These are phyloP conservation scores for Laguncularia racemosa DNA, from an alignment of 345 rosid species.

Conservation along the genomic window DNA sequence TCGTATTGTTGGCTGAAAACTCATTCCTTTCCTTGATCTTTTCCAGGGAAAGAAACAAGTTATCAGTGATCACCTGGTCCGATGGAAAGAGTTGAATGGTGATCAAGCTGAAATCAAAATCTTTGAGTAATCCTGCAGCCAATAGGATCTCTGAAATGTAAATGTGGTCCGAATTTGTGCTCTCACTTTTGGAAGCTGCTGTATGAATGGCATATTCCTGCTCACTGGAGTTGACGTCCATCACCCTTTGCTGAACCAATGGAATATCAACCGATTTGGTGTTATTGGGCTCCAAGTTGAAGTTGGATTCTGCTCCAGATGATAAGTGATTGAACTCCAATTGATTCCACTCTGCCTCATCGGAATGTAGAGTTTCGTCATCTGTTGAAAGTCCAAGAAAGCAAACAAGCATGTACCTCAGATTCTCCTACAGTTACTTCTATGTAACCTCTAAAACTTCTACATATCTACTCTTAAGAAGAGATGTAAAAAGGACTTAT, in stretches of 20 bases:
- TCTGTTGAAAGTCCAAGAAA: constrained; percentile 27
- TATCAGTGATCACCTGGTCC: constrained; percentile 45
- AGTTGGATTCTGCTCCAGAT: constrained; percentile 21
- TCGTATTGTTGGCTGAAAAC: constrained; percentile 18
- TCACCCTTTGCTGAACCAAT: constrained; percentile 7
- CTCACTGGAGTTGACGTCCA: neutral
- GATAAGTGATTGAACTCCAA: constrained; percentile 15
- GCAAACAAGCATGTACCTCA: neutral
- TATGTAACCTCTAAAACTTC: no score
- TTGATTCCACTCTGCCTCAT: constrained; percentile 38
- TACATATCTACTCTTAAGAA: neutral
- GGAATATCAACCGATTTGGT: constrained; percentile 19
- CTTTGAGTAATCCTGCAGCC: constrained; percentile 53
- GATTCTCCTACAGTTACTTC: no score
- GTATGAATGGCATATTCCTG: neutral
- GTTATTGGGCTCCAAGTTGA: constrained; percentile 26
- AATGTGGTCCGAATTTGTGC: constrained; percentile 40
- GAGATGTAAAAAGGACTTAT: neutral
- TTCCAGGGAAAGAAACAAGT: constrained; percentile 53
- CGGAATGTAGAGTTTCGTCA: constrained; percentile 29
- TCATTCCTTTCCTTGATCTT: constrained; percentile 31
- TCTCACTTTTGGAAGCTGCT: constrained; percentile 1
- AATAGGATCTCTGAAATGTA: constrained; percentile 53
- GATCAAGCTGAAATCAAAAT: constrained; percentile 34
- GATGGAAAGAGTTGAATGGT: constrained; percentile 41